Percentiles rank a stretch among this genome's conserved stretches.
phyloP scores from a whole-genome alignment of 2,329 filamentous ascomycete genomes.

The Fusarium staphyleae region DNA sequence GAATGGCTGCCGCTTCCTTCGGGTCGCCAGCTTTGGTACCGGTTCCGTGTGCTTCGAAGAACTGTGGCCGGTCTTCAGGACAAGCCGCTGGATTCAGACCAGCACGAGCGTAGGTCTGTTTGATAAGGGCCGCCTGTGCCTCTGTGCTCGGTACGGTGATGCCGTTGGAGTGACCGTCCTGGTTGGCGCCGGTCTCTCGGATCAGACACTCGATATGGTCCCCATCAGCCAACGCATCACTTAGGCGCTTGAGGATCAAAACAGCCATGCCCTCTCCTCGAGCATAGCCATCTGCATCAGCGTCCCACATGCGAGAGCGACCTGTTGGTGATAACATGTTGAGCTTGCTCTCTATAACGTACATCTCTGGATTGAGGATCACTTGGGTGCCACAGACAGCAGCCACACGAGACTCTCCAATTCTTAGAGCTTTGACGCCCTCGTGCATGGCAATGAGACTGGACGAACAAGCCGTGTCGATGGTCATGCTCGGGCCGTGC shows the following conservation, averaged over 20 bases:
- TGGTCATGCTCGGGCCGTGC: slow-evolving; percentile 8
- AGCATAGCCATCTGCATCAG: slow-evolving; percentile 20
- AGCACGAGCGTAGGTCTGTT: neutral
- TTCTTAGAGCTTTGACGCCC: slow-evolving; percentile 11
- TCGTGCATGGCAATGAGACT: slow-evolving; percentile 22
- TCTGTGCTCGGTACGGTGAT: slow-evolving; percentile 1
- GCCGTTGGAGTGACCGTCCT: slow-evolving; percentile 4
- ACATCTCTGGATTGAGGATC: slow-evolving; percentile 14
- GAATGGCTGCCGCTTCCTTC: slow-evolving; percentile 19
- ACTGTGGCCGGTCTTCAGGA: neutral
- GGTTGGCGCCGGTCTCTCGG: slow-evolving; percentile 7
- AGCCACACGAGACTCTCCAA: slow-evolving; percentile 14
- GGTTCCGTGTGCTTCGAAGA: slow-evolving; percentile 22
- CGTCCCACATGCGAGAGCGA: no score
- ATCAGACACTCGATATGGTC: slow-evolving; percentile 15
- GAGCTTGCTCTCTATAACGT: slow-evolving; percentile 4
- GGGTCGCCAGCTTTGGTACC: slow-evolving; percentile 22
- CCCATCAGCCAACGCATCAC: neutral
- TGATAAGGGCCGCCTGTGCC: neutral
- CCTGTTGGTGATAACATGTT: slow-evolving; percentile 21
- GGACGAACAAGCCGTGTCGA: slow-evolving; percentile 16
- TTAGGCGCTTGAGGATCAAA: slow-evolving; percentile 19
- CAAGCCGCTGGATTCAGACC: neutral
- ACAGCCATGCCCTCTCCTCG: slow-evolving; percentile 24
- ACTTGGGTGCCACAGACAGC: slow-evolving; percentile 20